A percentile compares a stretch with the other conserved stretches of the same genome.
Evolutionary conservation across 1,284 basidiomycete species (phyloP).

Genomic region (Rugosomyces carneus): DNA sequence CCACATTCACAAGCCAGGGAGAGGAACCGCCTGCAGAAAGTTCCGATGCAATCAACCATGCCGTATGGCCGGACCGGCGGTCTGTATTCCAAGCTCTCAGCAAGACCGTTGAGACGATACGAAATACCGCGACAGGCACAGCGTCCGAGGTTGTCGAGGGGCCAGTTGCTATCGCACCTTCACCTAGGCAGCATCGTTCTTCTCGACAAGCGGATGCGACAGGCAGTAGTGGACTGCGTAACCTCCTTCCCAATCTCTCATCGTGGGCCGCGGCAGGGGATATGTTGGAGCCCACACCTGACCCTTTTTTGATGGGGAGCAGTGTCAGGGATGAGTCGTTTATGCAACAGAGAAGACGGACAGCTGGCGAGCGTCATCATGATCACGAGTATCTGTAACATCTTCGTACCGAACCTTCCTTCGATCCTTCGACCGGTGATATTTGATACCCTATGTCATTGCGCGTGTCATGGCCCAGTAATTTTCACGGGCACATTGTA

Average conservation of each 20-base stretch:
- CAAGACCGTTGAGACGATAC: conserved; percentile 44
- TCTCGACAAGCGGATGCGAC: conserved; percentile 3
- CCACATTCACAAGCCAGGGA: conserved; percentile 63
- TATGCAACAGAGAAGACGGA: conserved; percentile 19
- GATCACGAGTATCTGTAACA: conserved; percentile 15
- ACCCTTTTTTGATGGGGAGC: conserved; percentile 28
- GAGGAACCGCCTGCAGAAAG: conserved; percentile 24
- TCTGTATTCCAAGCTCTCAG: conserved; percentile 49
- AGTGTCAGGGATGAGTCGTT: conserved; percentile 25
- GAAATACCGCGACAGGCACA: conserved; percentile 19
- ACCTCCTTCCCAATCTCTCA: conserved; percentile 22
- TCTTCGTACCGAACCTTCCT: neutral
- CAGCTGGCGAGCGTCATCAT: conserved; percentile 15
- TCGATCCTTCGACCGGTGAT: neutral
- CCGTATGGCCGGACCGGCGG: conserved; percentile 31
- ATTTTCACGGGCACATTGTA: neutral
- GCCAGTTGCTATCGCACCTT: conserved; percentile 11
- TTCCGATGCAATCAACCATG: conserved; percentile 7
- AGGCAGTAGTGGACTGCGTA: conserved; percentile 11
- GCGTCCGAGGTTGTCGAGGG: conserved; percentile 4
- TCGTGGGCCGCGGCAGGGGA: conserved; percentile 25
- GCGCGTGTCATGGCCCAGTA: no score
- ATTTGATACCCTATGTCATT: no score
- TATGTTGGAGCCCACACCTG: conserved; percentile 20
- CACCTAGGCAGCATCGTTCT: conserved; percentile 4